Evolutionary conservation across 441 rosid species (phyloP), one percentile per base, ranked within the genome.

Genomic region (Adansonia madagascariensis): DNA sequence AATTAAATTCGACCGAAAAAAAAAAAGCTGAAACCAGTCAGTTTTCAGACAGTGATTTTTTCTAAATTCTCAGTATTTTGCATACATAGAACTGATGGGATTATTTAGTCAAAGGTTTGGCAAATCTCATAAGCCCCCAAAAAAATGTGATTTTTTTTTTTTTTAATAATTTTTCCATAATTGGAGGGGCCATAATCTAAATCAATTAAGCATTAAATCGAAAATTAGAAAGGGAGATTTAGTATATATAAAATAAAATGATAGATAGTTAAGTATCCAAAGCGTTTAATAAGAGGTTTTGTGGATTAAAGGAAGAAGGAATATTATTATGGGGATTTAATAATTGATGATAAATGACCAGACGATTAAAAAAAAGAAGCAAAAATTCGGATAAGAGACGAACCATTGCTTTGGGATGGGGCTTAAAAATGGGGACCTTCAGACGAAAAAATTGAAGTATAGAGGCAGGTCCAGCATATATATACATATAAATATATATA

Each of bases 321-420:
- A 27, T 27, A 27, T 27, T 27, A 27, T 27, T 27, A 27, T 27
- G 31, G 31, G 31, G 31, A 27, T 82, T 83, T 86, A 79, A 86
- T 83, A 80, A 88, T 81, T 74, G 83, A 77, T 50, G 86, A 82
- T 46, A 79, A 79, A 78, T 84, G 89, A 84, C 86, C 39, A 79
- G 72, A 76, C 84, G 39, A 6, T 52, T 49, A 9, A 49, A 49
- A 46, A 69, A 77, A 10, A 35, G 82, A 80, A 35, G 67, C n/a
- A 47, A 76, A 65, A 49, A 65, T 77, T 86, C 39, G 74, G 91
- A 86, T 84, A 73, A 82, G 86, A 73, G 83, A 76, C n/a, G 79
- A 80, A 77, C 77, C 77, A 18, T 55, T 74, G 79, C 72, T 24
- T 18, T 53, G 59, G 44, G 8, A 41, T 43, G 71, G 31, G 31